Base-by-base conservation (phyloP, 1,139 yeast genomes). In the Taphrina communis region DNA sequence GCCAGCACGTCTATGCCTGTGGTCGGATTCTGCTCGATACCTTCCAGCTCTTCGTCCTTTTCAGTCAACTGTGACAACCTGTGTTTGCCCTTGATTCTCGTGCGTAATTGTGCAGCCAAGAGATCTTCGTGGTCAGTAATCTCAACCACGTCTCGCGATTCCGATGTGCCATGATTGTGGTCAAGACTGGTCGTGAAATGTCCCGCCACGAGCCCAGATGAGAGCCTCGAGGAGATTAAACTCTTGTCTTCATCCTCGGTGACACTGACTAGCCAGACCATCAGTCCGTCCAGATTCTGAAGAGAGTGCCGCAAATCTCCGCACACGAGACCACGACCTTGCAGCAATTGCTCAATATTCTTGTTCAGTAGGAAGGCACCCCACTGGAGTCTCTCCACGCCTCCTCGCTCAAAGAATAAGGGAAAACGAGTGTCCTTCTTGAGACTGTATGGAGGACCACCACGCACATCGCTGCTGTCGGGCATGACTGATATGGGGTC, bases 291-390 rank as follows among this genome's bases (percentile, higher is more conserved):
- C 53, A 80, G 72, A 69, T 80, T 80, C 0, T 81, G 81, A 66
- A 80, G 73, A 12, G 82, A 79, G 57, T 78, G 81, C 51, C 78
- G 74, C 41, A 79, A 70, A 69, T 81, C 82, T 2, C 76, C 78
- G 5, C 79, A 78, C 6, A 75, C 74, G 55, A 80, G 72, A 6
- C 75, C 71, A 48, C 75, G 76, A 2, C 79, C 73, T 67, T 80
- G 82, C 74, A 84, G 77, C 53, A 85, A 76, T 73, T 85, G 86
- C 72, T 84, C 85, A 58, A 85, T 79, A 73, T 85, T 79, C 71
- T 82, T 82, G 71, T 82, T 80, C 55, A 85, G 75, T 42, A 85
- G 75, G 62, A 81, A 79, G 8, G 84, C 77, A 0, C 83, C 88
- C 73, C 84, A 85, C 72, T 85, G 85, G 70, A 85, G 84, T 38